A percentile compares a stretch with the other conserved stretches of the same genome.
These are phyloP conservation scores for Crepidotus variabilis DNA, from an alignment of 768 basidiomycete species.

Conservation along the genomic window DNA sequence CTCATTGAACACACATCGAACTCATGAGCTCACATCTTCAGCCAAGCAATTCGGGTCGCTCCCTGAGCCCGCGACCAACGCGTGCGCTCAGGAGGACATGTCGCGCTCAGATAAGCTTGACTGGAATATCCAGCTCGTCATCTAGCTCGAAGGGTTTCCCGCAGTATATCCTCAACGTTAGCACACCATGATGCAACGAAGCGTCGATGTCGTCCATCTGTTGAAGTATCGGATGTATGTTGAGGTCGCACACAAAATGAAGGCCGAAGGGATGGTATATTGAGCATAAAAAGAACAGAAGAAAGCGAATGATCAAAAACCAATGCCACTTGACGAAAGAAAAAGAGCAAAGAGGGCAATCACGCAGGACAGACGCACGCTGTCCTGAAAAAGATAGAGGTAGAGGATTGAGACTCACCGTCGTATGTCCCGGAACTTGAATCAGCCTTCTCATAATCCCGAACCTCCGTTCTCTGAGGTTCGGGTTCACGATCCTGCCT, in stretches of 20 bases:
- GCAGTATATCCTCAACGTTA: conserved; percentile 50
- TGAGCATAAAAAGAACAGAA: background rate
- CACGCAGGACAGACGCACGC: conserved; percentile 1
- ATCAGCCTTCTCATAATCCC: conserved; percentile 22
- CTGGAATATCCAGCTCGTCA: conserved; percentile 45
- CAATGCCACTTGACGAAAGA: background rate
- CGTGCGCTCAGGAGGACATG: background rate
- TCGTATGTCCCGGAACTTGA: conserved; percentile 20
- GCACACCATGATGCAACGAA: conserved; percentile 57
- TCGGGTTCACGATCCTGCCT: conserved; percentile 15
- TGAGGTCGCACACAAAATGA: conserved; percentile 2
- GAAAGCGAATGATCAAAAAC: background rate
- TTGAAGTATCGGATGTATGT: background rate
- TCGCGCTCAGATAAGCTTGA: conserved; percentile 18
- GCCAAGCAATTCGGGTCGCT: background rate
- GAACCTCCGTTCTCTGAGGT: conserved; percentile 21
- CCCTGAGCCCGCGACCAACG: background rate
- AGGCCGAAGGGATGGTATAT: conserved; percentile 1
- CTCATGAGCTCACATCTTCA: background rate
- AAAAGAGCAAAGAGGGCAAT: conserved; percentile 4
- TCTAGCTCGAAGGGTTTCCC: conserved; percentile 42
- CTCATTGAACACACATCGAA: background rate
- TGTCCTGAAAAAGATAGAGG: background rate
- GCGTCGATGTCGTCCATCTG: conserved; percentile 54
- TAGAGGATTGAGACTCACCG: conserved; percentile 17